Conservation (phyloP, 139 green algal species). For the Edaphochlamys debaryana region DNA sequence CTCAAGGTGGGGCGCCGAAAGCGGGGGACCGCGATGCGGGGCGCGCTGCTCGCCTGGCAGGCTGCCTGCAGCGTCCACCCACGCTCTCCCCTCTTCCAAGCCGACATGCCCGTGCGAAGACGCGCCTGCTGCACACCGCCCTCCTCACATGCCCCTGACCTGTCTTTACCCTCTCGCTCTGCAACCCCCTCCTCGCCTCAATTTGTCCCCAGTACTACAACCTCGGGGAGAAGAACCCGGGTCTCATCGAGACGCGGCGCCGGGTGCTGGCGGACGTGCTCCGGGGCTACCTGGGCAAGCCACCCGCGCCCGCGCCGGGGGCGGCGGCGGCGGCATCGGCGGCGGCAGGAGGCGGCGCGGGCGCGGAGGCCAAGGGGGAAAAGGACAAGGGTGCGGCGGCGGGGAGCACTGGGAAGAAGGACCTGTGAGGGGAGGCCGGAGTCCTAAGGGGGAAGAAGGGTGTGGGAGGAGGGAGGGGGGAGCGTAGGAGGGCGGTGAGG, state of each 20-base stretch:
- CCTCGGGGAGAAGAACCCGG: conserved; percentile 80
- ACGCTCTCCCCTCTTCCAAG: too few species aligned
- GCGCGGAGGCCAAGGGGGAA: background rate
- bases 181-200: too few species aligned
- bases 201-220: conserved; percentile 97
- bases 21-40: background rate
- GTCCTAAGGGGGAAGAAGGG: too few species aligned
- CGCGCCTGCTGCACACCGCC: too few species aligned
- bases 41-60: too few species aligned
- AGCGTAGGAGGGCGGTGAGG: too few species aligned
- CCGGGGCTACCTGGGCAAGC: conserved; percentile 36
- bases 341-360: background rate
- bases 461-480: too few species aligned
- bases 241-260: conserved; percentile 40
- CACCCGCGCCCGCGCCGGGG: background rate
- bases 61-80: too few species aligned
- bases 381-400: background rate
- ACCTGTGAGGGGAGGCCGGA: background rate
- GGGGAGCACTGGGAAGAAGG: background rate
- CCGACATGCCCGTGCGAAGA: too few species aligned
- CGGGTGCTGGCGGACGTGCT: conserved; percentile 41
- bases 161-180: too few species aligned
- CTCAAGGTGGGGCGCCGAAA: conserved; percentile 79
- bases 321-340: background rate
- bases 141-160: too few species aligned